A percentile compares a stretch with the other conserved stretches of the same genome.
Conservation (phyloP, 2,329 filamentous ascomycete species). For the Diaporthe sp. region DNA sequence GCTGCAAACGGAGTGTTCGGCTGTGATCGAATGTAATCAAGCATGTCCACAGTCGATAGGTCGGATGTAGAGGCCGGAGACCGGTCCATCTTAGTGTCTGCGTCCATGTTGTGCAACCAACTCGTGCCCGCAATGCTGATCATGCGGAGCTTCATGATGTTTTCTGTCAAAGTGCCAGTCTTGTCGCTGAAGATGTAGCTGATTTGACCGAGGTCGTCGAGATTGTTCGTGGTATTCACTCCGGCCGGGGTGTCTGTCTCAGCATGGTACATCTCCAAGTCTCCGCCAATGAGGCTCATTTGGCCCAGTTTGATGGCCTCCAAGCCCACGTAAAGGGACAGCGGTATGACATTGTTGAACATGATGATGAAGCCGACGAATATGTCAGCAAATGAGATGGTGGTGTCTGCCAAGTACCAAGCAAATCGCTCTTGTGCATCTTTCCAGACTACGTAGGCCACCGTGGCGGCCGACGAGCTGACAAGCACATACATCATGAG, state of each 20-base stretch:
- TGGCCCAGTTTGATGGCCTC: slow-evolving; percentile 87
- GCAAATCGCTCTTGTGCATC: slow-evolving; percentile 74
- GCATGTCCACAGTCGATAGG: slow-evolving; percentile 78
- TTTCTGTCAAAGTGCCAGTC: slow-evolving; percentile 93
- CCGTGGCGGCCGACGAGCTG: slow-evolving; percentile 83
- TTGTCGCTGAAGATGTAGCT: slow-evolving; percentile 94
- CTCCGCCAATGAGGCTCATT: slow-evolving; percentile 83
- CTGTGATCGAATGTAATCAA: slow-evolving; percentile 81
- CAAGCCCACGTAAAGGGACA: slow-evolving; percentile 91
- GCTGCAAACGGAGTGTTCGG: slow-evolving; percentile 83
- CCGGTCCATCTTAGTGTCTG: slow-evolving; percentile 58
- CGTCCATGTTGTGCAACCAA: slow-evolving; percentile 86
- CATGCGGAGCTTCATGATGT: slow-evolving; percentile 95
- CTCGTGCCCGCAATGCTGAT: slow-evolving; percentile 90
- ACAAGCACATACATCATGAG: slow-evolving; percentile 86
- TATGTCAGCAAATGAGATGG: slow-evolving; percentile 82
- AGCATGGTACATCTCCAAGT: slow-evolving; percentile 92
- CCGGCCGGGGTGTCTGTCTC: slow-evolving; percentile 87
- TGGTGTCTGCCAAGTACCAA: slow-evolving; percentile 83
- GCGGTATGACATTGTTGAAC: slow-evolving; percentile 95
- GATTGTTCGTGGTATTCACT: slow-evolving; percentile 93
- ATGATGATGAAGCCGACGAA: slow-evolving; percentile 94
- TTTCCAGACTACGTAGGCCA: slow-evolving; percentile 86
- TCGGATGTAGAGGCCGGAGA: slow-evolving; percentile 67
- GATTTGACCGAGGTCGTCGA: slow-evolving; percentile 93